A percentile compares a stretch with the other conserved stretches of the same genome.
Conservation (phyloP, 768 basidiomycete genomes). For the Galerina sulciceps region DNA sequence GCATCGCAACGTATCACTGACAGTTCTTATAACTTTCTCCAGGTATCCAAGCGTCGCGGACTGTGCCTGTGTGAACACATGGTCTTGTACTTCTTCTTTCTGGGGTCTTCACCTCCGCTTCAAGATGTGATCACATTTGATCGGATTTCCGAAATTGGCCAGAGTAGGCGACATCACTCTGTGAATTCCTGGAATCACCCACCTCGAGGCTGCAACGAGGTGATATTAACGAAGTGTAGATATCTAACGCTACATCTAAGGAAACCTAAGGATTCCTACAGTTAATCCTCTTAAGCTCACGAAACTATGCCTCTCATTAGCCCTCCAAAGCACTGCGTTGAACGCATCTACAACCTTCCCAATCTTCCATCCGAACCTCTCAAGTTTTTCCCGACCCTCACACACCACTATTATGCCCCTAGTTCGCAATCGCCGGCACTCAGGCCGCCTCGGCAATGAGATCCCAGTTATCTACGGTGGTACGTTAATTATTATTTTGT, state of each 20-base stretch:
- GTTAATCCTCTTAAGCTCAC: slow-evolving; percentile 4
- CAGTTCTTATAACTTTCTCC: too few species aligned
- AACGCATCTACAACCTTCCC: not conserved
- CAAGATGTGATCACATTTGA: too few species aligned
- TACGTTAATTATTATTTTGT: slow-evolving; percentile 17
- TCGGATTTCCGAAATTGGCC: not conserved
- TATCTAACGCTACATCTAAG: slow-evolving; percentile 27
- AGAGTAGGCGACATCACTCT: too few species aligned
- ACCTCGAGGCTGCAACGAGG: slow-evolving; percentile 34
- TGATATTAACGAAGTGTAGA: slow-evolving; percentile 31
- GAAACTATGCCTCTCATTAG: not conserved
- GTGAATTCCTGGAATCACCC: not conserved
- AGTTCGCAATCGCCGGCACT: slow-evolving; percentile 31
- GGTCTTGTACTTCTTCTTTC: too few species aligned
- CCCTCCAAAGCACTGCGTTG: not conserved
- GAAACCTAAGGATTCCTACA: slow-evolving; percentile 9
- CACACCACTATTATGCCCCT: slow-evolving; percentile 25
- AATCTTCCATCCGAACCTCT: not conserved
- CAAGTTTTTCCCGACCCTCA: not conserved
- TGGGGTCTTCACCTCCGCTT: too few species aligned
- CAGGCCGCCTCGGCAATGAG: slow-evolving; percentile 24
- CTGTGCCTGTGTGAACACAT: too few species aligned
- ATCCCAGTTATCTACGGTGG: slow-evolving; percentile 26
- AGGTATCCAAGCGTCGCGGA: too few species aligned
- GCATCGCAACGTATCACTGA: not conserved